Conservation (phyloP, 768 basidiomycete species). For the Pleurotus giganteus region DNA sequence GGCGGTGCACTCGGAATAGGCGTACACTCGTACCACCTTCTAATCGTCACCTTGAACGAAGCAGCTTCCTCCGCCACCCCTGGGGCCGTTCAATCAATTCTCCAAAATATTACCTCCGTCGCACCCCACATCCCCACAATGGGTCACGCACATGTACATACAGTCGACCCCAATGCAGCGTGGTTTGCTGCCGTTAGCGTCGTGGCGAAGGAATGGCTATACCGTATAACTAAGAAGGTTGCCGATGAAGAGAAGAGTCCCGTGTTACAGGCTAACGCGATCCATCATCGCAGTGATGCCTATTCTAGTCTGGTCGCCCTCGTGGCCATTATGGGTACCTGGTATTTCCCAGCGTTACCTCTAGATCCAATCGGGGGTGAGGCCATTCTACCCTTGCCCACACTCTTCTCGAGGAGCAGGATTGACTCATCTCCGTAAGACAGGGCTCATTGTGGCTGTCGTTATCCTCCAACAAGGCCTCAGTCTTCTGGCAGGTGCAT, state of each 20-base stretch:
- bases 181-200: constrained; percentile 91
- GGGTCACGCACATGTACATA: constrained; percentile 56
- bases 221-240: constrained; percentile 83
- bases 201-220: constrained; percentile 88
- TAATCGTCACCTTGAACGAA: constrained; percentile 69
- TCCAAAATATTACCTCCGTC: constrained; percentile 53
- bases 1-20: constrained; percentile 84
- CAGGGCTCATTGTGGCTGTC: constrained; percentile 85
- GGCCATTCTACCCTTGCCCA: constrained; percentile 18
- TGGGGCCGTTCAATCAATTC: constrained; percentile 60
- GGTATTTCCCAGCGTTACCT: constrained; percentile 80
- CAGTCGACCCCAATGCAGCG: constrained; percentile 89
- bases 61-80: constrained; percentile 63
- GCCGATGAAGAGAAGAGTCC: constrained; percentile 90
- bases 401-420: neutral
- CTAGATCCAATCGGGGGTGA: constrained; percentile 92
- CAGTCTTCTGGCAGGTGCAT: constrained; percentile 61
- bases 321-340: constrained; percentile 88
- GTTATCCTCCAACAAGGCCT: constrained; percentile 83
- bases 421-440: constrained; percentile 4
- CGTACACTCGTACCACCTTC: constrained; percentile 85
- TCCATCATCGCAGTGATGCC: constrained; percentile 97
- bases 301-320: constrained; percentile 92
- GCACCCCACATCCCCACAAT: constrained; percentile 52
- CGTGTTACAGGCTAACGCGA: constrained; percentile 92